Conservation (phyloP, 106 monocot genomes). For the Dendrobium nobile region DNA sequence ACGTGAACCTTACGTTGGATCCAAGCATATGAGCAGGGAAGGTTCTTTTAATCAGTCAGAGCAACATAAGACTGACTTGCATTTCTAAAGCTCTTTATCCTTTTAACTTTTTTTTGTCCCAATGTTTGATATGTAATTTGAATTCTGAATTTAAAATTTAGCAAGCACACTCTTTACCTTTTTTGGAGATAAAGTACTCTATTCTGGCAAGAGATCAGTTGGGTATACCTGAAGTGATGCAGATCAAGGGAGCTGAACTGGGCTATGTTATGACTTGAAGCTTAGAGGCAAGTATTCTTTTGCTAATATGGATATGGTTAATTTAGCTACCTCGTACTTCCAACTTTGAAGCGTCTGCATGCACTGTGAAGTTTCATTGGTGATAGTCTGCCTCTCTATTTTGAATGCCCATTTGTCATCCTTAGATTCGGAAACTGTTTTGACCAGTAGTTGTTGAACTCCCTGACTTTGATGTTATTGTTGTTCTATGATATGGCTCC, state of each 20-base stretch:
- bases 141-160: conserved; percentile 2
- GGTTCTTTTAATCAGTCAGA: not conserved
- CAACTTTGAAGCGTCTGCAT: not conserved
- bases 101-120: not conserved
- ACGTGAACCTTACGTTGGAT: not conserved
- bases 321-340: conserved; percentile 1
- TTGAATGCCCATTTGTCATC: not conserved
- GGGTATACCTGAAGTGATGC: conserved; percentile 3
- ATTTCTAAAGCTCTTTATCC: not conserved
- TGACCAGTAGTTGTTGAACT: not conserved
- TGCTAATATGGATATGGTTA: conserved; percentile 10
- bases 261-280: not conserved
- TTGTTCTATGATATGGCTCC: not conserved
- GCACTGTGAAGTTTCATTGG: conserved; percentile 1
- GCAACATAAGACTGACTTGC: not conserved
- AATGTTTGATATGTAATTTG: not conserved
- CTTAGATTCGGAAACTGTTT: not conserved
- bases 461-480: not conserved
- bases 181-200: not conserved
- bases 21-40: not conserved
- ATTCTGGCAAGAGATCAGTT: not conserved
- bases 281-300: conserved; percentile 13
- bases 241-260: conserved; percentile 7
- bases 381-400: not conserved
- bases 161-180: not conserved